Evolutionary conservation across 176 grass and related monocot species (phyloP).

Genomic region (Coix lacrymajobi): DNA sequence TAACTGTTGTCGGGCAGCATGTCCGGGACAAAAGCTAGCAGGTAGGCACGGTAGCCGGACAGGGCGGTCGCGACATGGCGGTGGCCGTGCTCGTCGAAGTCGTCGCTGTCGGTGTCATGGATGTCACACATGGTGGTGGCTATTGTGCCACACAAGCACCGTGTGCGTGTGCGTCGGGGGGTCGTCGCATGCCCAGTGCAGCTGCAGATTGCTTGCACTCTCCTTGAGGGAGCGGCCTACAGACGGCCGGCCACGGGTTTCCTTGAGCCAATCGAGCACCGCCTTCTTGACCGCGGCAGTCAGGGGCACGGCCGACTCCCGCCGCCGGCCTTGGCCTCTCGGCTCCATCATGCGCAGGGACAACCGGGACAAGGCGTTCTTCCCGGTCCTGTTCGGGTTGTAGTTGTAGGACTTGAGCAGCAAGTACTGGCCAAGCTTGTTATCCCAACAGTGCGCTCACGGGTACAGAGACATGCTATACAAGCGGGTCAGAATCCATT

Average conservation of each 20-base stretch:
- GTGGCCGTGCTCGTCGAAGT: not conserved
- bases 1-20: slow-evolving; percentile 3
- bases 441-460: not conserved
- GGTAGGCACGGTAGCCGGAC: slow-evolving; percentile 9
- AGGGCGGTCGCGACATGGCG: not conserved
- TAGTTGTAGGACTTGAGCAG: not conserved
- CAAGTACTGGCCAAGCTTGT: slow-evolving; percentile 6
- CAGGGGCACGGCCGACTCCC: not conserved
- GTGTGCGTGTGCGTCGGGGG: not conserved
- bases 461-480: too few relatives aligned
- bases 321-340: not conserved
- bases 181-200: not conserved
- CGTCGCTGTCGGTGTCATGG: not conserved
- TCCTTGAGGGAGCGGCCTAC: not conserved
- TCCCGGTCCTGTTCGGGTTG: not conserved
- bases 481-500: too few relatives aligned
- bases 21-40: not conserved
- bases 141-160: not conserved
- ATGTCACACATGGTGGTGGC: not conserved
- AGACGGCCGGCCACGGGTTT: not conserved
- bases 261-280: not conserved
- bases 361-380: not conserved
- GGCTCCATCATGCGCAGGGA: not conserved
- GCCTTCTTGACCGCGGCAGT: not conserved
- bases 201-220: not conserved